These are phyloP conservation scores for Prinsepia uniflora DNA, from an alignment of 306 rosid species.

Conservation along the genomic window DNA sequence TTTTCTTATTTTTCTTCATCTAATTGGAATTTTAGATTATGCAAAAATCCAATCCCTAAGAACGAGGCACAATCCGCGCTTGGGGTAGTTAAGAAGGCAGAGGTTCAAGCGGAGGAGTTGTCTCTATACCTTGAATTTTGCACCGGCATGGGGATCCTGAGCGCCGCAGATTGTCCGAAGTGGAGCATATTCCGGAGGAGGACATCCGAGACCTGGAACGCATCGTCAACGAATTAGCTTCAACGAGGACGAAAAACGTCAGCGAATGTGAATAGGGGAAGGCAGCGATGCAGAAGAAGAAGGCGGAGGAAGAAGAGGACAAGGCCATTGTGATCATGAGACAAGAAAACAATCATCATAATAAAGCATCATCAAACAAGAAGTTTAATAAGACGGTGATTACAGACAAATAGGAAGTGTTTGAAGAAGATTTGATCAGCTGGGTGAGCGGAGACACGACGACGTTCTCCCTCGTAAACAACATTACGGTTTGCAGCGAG, in stretches of 20 bases:
- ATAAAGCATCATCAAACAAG: conserved; percentile 14
- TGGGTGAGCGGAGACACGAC: background rate
- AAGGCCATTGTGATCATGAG: conserved; percentile 25
- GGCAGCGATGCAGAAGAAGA: background rate
- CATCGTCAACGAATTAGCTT: conserved; percentile 39
- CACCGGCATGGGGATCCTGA: conserved; percentile 56
- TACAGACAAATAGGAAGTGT: conserved; percentile 77
- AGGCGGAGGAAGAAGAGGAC: background rate
- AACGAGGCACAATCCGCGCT: conserved; percentile 49
- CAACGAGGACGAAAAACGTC: background rate
- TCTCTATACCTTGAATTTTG: conserved; percentile 47
- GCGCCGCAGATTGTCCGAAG: conserved; percentile 54
- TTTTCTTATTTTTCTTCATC: too few species aligned
- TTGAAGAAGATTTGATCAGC: conserved; percentile 45
- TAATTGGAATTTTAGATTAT: too few species aligned
- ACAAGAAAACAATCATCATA: background rate
- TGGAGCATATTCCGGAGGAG: conserved; percentile 47
- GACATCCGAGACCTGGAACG: conserved; percentile 53
- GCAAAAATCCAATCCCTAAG: too few species aligned
- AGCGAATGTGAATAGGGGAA: background rate
- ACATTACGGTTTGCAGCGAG: too few species aligned
- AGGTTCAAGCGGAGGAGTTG: conserved; percentile 46
- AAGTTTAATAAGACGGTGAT: conserved; percentile 48
- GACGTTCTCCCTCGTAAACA: background rate
- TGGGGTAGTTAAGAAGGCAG: conserved; percentile 48